phyloP scores from a whole-genome alignment of 345 rosid genomes.

The Syzygium grande region DNA sequence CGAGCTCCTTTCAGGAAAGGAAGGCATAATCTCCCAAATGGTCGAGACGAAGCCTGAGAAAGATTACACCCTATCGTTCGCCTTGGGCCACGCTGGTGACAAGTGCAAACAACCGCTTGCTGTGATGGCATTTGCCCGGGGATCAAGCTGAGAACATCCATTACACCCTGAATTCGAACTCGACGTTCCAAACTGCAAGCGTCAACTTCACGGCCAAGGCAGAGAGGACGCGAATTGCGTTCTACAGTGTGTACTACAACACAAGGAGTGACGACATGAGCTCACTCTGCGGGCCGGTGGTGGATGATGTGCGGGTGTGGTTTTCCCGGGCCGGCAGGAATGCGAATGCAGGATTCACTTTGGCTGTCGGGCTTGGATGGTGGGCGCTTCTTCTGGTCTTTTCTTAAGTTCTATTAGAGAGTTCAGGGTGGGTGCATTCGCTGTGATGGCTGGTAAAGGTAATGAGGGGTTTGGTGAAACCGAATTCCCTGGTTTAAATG shows the following conservation, averaged over 20 bases:
- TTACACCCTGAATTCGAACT: slow-evolving; percentile 68
- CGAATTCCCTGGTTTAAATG: neutral
- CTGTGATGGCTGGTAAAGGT: neutral
- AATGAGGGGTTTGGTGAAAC: neutral
- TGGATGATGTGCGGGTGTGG: slow-evolving; percentile 89
- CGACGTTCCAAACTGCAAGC: slow-evolving; percentile 44
- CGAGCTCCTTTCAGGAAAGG: slow-evolving; percentile 88
- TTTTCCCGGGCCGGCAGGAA: slow-evolving; percentile 31
- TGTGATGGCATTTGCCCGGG: slow-evolving; percentile 86
- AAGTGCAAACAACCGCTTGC: slow-evolving; percentile 89
- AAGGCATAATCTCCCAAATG: slow-evolving; percentile 95
- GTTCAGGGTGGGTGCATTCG: neutral
- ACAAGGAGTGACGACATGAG: slow-evolving; percentile 94
- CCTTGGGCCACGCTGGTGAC: slow-evolving; percentile 81
- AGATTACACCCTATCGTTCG: slow-evolving; percentile 48
- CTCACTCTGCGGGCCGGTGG: slow-evolving; percentile 94
- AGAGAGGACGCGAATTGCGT: slow-evolving; percentile 79
- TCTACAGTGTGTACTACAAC: slow-evolving; percentile 87
- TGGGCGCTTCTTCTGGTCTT: slow-evolving; percentile 21
- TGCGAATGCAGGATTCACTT: slow-evolving; percentile 14
- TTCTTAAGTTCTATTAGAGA: slow-evolving; percentile 8
- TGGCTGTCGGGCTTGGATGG: slow-evolving; percentile 17
- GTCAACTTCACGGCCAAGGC: slow-evolving; percentile 90
- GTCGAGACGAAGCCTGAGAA: slow-evolving; percentile 61
- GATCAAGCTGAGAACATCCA: slow-evolving; percentile 83